Percentiles rank a stretch among this genome's conserved stretches.
phyloP scores from a whole-genome alignment of 208 protist species.

The Trypanosoma brucei region DNA sequence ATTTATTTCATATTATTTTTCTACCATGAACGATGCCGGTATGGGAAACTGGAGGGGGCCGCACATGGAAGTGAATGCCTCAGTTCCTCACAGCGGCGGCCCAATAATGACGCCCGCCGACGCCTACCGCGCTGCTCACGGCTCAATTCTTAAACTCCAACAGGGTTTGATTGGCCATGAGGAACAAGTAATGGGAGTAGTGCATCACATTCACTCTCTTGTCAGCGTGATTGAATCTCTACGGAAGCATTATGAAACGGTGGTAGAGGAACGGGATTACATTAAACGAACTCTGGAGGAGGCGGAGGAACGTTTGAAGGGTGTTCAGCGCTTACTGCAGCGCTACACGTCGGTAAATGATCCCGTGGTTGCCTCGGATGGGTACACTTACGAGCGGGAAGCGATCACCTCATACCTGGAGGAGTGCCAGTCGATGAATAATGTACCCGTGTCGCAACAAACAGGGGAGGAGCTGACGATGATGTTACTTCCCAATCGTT shows the following conservation, averaged over 20 bases:
- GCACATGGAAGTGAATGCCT: slow-evolving; percentile 21
- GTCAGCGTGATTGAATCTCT: slow-evolving; percentile 39
- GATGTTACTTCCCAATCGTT: slow-evolving; percentile 72
- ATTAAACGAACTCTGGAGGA: slow-evolving; percentile 33
- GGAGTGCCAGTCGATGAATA: slow-evolving; percentile 38
- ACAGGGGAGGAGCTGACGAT: slow-evolving; percentile 59
- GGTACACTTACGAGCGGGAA: slow-evolving; percentile 88
- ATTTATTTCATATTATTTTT: not conserved
- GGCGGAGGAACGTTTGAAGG: slow-evolving; percentile 49
- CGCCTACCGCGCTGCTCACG: slow-evolving; percentile 43
- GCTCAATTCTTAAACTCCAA: slow-evolving; percentile 27
- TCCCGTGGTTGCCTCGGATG: slow-evolving; percentile 86
- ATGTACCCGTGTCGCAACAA: slow-evolving; percentile 65
- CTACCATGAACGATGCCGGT: not conserved
- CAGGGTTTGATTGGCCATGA: slow-evolving; percentile 47
- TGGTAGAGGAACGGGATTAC: slow-evolving; percentile 46
- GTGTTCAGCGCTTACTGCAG: slow-evolving; percentile 54
- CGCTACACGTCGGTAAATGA: slow-evolving; percentile 73
- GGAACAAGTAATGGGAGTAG: slow-evolving; percentile 31
- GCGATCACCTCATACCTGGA: slow-evolving; percentile 77
- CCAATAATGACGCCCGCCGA: slow-evolving; percentile 28
- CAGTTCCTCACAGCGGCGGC: slow-evolving; percentile 22
- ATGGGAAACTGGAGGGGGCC: not conserved
- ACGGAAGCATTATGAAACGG: slow-evolving; percentile 55
- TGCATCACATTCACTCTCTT: slow-evolving; percentile 41